Evolutionary conservation across 306 rosid genomes (phyloP), one percentile per base, ranked within the genome.

Genomic region (Trifolium repens): DNA sequence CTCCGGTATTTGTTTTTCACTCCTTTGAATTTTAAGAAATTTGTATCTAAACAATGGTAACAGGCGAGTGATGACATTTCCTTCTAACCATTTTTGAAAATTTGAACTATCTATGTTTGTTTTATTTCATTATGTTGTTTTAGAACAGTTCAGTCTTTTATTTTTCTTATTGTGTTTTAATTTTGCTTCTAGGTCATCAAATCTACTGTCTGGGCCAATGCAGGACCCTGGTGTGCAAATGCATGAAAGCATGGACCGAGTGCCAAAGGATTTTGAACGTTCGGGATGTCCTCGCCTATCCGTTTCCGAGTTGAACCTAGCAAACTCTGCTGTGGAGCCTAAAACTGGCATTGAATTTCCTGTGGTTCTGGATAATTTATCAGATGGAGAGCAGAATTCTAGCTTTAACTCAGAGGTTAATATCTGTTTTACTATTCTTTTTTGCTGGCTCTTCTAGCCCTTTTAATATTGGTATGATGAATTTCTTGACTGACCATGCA

Each of bases 291-390:
- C 82, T 26, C 81, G 81, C 60, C 71, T 85, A 35, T 78, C 84
- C 2, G n/a, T 84, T 74, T 80, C 78, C 1, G 83, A 89, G 39
- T 80, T 90, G 84, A 83, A 81, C 82, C 66, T 79, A 84, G 83
- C 83, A 72, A 82, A 87, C 66, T 84, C 89, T 81, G 87, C 82
- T 3, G 88, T 89, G 78, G 99, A 94, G 80, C 91, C 96, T 70
- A 92, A 76, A 83, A 92, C 99, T 65, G 98, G 99, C 79, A 89
- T 92, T 71, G 97, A 90, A 78, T 96, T 96, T 83, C 98, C 99
- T 37, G 66, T 79, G 63, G 67, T 92, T 75, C 81, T 92, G 81
- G 93, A 82, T 81, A 75, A 80, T 26, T 58, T 83, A 69, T 82
- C 84, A 57, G 30, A 84, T 34, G 83, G 80, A 71, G 91, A 86